Evolutionary conservation across 345 rosid genomes (phyloP).

Genomic region (Erucastrum elatum): DNA sequence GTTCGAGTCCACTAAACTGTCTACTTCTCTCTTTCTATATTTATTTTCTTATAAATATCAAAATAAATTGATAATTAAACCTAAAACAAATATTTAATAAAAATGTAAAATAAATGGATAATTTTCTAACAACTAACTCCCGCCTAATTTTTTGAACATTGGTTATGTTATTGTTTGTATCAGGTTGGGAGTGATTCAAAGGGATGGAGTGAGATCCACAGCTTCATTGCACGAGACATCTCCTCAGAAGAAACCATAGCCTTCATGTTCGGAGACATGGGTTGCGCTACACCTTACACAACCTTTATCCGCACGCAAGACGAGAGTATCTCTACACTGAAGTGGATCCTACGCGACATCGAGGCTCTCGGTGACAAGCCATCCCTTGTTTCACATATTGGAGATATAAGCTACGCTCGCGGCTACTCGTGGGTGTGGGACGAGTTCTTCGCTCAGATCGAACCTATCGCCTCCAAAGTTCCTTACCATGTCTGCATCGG

Average conservation of each 20-base stretch:
- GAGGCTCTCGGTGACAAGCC: slow-evolving; percentile 71
- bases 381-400: slow-evolving; percentile 75
- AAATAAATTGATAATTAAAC: too few relatives aligned
- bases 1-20: too few relatives aligned
- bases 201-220: slow-evolving; percentile 74
- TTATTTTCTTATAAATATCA: too few relatives aligned
- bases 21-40: too few relatives aligned
- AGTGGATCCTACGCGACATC: slow-evolving; percentile 88
- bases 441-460: slow-evolving; percentile 71
- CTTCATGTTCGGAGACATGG: slow-evolving; percentile 92
- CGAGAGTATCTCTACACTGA: slow-evolving; percentile 73
- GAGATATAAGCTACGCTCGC: slow-evolving; percentile 94
- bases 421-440: slow-evolving; percentile 96
- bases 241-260: slow-evolving; percentile 66
- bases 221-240: slow-evolving; percentile 63
- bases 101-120: too few relatives aligned
- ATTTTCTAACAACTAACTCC: too few relatives aligned
- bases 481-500: slow-evolving; percentile 96
- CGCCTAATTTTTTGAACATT: neutral
- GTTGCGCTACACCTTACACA: slow-evolving; percentile 68
- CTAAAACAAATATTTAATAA: too few relatives aligned
- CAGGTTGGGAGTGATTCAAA: slow-evolving; percentile 87
- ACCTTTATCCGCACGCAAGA: slow-evolving; percentile 81
- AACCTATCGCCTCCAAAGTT: slow-evolving; percentile 77
- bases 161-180: neutral